Evolutionary conservation across 441 rosid genomes (phyloP), one percentile per base, ranked within the genome.

Genomic region (Adansonia madagascariensis): DNA sequence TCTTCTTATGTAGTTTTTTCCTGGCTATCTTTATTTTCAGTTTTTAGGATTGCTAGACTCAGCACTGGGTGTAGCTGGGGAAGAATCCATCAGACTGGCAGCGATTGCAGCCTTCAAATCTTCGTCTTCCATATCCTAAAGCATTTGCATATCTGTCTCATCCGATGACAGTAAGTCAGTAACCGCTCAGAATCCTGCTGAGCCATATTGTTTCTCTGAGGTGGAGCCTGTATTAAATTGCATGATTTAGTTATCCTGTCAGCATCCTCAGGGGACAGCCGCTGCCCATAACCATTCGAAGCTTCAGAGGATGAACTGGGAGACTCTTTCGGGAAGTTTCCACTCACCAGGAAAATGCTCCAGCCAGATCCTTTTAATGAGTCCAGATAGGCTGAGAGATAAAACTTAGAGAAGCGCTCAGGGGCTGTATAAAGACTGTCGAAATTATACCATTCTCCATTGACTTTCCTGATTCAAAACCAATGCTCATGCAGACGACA

Each of bases 401-500:
- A 93, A 75, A 95, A 95, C 87, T 88, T 93, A 0, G 98, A 93
- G 41, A 95, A 88, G 80, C 93, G 94, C 81, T 88, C 88, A 0
- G 98, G 98, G 0, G 98, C 98, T 14, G 97, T 90, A 22, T 84
- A 89, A 20, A 93, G 96, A 77, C 99, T 95, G 83, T 95, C 96
- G 20, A 95, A 95, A 81, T 95, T 95, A 41, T 95, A 93, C 98
- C 99, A 93, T 71, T 95, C 99, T 8, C 91, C 91, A n/a, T 89
- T 91, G 75, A 90, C 98, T 83, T 93, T 91, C 85, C 98, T 87
- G 76, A 91, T 93, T 82, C 95, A 93, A 80, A 93, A 93, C 98
- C 98, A 92, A 77, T 95, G 98, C 82, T 95, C 94, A 80, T 91
- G 97, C 88, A 95, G 82, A 82, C 92, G 99, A 79, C 98, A 93